phyloP scores from a whole-genome alignment of 2,329 filamentous ascomycete species.

The Paecilomyces variotii region DNA sequence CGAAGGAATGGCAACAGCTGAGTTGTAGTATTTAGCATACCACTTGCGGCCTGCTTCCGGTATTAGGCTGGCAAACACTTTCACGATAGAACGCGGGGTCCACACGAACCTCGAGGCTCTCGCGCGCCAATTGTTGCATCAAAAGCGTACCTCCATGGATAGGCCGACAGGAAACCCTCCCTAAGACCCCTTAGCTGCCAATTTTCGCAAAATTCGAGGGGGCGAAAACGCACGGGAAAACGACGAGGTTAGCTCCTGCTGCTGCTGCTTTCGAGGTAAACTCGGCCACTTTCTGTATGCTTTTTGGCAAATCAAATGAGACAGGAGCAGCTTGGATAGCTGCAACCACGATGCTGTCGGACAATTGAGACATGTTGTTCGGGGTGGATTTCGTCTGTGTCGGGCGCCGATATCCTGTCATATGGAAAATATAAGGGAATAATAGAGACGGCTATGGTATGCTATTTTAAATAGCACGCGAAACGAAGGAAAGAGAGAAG shows the following conservation, averaged over 20 bases:
- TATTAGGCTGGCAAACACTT: too few species aligned
- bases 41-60: conserved; percentile 28
- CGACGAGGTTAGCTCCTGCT: conserved; percentile 32
- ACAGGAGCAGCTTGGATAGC: neutral
- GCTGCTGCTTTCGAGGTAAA: conserved; percentile 28
- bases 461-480: too few species aligned
- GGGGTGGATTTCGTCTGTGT: neutral
- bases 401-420: neutral
- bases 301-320: neutral
- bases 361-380: neutral
- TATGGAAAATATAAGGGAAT: too few species aligned
- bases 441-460: too few species aligned
- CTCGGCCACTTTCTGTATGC: neutral
- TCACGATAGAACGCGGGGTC: too few species aligned
- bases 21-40: conserved; percentile 35
- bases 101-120: conserved; percentile 28
- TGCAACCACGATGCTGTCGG: neutral
- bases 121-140: conserved; percentile 9
- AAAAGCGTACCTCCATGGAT: neutral
- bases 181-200: neutral
- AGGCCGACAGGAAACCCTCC: neutral
- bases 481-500: too few species aligned
- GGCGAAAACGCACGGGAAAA: conserved; percentile 16
- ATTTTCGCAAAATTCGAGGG: neutral
- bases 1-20: conserved; percentile 32